Percentiles rank a stretch among this genome's conserved stretches.
Conservation (phyloP, 2,329 filamentous ascomycete species). For the Fusarium sterilihyphosum region DNA sequence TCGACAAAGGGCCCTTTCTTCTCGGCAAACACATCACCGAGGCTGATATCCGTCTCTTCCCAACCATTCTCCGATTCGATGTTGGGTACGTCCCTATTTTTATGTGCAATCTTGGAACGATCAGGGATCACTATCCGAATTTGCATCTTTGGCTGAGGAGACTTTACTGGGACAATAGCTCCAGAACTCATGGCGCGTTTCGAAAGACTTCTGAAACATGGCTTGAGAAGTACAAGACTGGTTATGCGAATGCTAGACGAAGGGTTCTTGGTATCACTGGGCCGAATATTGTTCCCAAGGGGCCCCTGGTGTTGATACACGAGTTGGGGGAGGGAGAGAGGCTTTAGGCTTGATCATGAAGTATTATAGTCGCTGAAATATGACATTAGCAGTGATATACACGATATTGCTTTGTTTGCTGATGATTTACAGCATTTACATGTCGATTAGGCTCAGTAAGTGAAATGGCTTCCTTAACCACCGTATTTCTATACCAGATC, state of each 20-base stretch:
- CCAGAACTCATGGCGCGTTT: constrained; percentile 65
- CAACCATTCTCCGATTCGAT: constrained; percentile 75
- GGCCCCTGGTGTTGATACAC: constrained; percentile 34
- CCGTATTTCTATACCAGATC: not conserved
- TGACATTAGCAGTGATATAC: not conserved
- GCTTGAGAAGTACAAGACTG: constrained; percentile 44
- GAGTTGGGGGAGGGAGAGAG: not conserved
- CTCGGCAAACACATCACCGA: constrained; percentile 74
- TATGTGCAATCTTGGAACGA: constrained; percentile 70
- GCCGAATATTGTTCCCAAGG: constrained; percentile 45
- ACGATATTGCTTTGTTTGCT: too few species aligned
- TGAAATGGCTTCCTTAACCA: not conserved
- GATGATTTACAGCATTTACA: too few species aligned
- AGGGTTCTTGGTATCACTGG: constrained; percentile 42
- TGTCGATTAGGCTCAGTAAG: too few species aligned
- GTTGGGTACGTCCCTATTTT: constrained; percentile 74
- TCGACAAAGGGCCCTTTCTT: constrained; percentile 65
- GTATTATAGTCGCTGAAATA: not conserved
- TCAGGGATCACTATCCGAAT: constrained; percentile 71
- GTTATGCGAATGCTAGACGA: constrained; percentile 43
- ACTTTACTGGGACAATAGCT: constrained; percentile 72
- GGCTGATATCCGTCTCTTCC: constrained; percentile 73
- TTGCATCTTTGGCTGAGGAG: constrained; percentile 75
- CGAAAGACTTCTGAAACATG: constrained; percentile 72
- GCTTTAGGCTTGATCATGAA: not conserved